Base-by-base conservation (phyloP, 345 rosid species). In the Nephelium lappaceum region DNA sequence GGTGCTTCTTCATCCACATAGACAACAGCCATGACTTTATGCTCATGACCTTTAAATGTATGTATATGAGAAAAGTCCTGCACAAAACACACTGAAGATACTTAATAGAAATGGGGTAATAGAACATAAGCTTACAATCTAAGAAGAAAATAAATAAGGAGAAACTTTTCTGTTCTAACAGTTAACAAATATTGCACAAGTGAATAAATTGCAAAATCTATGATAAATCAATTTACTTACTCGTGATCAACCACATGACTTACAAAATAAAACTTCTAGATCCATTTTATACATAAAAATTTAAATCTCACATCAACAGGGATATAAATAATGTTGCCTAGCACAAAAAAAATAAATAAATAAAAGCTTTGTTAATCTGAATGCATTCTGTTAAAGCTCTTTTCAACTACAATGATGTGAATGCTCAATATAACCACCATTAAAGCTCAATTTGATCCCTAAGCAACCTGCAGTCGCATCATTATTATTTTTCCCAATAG, bases 31-130 rank as follows among this genome's bases (percentile, higher is more conserved):
- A 79, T 92, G 79, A 95, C 89, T 86, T 93, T 95, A 66, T 92
- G 91, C 71, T 92, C 95, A 70, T 95, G 98, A 63, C 98, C 99
- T 85, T 75, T 88, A 78, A 92, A 91, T 10, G 98, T 84, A 69
- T 95, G 96, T 67, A 91, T 67, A 79, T 85, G 93, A 81, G 99
- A 86, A 77, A 90, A 93, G 78, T 95, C 99, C 98, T 95, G 88
- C 81, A 85, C 45, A 75, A 27, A 79, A 58, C 61, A 41, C 15
- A 58, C 49, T 49, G 71, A 60, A 74, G 39, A 57, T 78, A 31
- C 45, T 53, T 19, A 15, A 31, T 72, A 39, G 12, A 77, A 63
- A 66, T 9, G 18, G 14, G 65, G 75, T 45, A 71, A 57, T 41
- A 80, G 62, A 82, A 39, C 63, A 60, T 24, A 73, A 47, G 61